Evolutionary conservation across 371 early-diverging fungal species (phyloP).

Genomic region (Amoeboaphelidium occidentale): DNA sequence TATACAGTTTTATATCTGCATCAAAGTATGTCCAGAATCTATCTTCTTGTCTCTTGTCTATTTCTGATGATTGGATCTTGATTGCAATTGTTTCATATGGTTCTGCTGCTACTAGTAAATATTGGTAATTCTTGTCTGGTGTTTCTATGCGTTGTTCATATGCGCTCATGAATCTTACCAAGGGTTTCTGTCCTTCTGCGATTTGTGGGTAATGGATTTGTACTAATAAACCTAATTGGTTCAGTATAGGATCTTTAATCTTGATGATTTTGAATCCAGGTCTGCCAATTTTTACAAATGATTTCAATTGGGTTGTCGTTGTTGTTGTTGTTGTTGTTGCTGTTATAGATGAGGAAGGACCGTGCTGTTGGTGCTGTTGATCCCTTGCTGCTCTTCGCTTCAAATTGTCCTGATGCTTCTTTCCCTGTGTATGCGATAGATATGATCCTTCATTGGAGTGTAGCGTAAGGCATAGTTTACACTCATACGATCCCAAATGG

Average conservation of each 20-base stretch:
- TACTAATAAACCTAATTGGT: conserved; percentile 72
- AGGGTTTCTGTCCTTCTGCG: conserved; percentile 36
- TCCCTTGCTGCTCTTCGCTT: conserved; percentile 79
- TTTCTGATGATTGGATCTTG: conserved; percentile 73
- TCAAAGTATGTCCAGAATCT: conserved; percentile 87
- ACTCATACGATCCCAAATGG: conserved; percentile 91
- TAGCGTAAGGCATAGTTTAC: conserved; percentile 75
- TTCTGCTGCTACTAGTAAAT: conserved; percentile 80
- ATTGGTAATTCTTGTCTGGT: conserved; percentile 71
- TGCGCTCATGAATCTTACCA: conserved; percentile 91
- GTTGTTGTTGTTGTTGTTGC: neutral
- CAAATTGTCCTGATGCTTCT: conserved; percentile 90
- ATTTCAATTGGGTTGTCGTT: conserved; percentile 6
- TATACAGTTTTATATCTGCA: conserved; percentile 57
- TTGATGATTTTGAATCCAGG: conserved; percentile 93
- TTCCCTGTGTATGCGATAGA: conserved; percentile 92
- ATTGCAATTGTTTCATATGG: conserved; percentile 90
- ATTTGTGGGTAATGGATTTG: conserved; percentile 84
- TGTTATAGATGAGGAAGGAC: conserved; percentile 1
- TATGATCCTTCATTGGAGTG: conserved; percentile 92
- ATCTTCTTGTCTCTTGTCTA: conserved; percentile 58
- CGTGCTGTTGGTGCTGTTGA: conserved; percentile 24
- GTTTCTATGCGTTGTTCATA: conserved; percentile 81
- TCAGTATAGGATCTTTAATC: conserved; percentile 52
- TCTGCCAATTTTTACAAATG: conserved; percentile 68